These are phyloP conservation scores for Trametopsis cervina DNA, from an alignment of 768 basidiomycete species.

Conservation along the genomic window DNA sequence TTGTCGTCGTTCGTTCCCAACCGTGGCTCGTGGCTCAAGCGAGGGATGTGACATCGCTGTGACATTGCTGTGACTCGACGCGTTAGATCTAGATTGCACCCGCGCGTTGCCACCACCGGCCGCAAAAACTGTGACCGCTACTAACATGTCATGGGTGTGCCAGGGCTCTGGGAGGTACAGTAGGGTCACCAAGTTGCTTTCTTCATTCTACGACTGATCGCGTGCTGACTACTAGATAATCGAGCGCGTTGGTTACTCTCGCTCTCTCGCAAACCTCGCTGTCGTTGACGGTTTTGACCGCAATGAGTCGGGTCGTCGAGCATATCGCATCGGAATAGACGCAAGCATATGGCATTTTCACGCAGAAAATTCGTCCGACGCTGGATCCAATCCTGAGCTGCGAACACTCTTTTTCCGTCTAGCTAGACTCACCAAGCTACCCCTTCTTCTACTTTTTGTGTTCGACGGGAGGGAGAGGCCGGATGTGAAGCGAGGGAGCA, in stretches of 20 bases:
- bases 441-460: slow-evolving; percentile 37
- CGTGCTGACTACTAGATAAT: slow-evolving; percentile 26
- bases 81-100: too few relatives aligned
- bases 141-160: slow-evolving; percentile 18
- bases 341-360: slow-evolving; percentile 30
- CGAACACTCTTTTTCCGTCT: slow-evolving; percentile 39
- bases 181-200: neutral
- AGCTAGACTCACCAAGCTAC: slow-evolving; percentile 28
- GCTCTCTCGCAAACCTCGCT: slow-evolving; percentile 31
- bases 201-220: neutral
- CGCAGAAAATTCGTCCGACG: slow-evolving; percentile 15
- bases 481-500: slow-evolving; percentile 31
- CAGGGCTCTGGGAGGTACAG: slow-evolving; percentile 21
- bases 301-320: slow-evolving; percentile 30
- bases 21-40: too few relatives aligned
- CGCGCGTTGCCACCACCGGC: too few relatives aligned
- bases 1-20: too few relatives aligned
- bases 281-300: slow-evolving; percentile 32
- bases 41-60: too few relatives aligned
- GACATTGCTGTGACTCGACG: too few relatives aligned
- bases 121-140: too few relatives aligned
- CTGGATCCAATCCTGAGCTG: slow-evolving; percentile 37
- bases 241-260: slow-evolving; percentile 30
- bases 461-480: slow-evolving; percentile 41
- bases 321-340: slow-evolving; percentile 36